These are phyloP conservation scores for Boletellus sp. DNA, from an alignment of 1,284 basidiomycete species.

Conservation along the genomic window DNA sequence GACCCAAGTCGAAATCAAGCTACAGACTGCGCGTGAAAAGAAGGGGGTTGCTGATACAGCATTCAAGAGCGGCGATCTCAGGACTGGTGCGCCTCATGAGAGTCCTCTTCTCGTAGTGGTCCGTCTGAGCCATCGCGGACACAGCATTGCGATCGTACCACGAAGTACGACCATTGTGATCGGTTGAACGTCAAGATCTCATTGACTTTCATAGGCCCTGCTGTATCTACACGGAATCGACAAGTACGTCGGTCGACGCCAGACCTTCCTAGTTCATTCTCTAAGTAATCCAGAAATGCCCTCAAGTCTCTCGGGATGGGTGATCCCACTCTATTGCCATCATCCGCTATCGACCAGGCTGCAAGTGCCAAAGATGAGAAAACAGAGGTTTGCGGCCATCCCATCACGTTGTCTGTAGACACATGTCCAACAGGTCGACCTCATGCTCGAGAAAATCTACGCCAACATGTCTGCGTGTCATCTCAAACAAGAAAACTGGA, in stretches of 20 bases:
- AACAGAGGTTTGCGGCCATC: conserved; percentile 43
- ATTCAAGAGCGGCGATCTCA: conserved; percentile 64
- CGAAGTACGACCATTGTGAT: conserved; percentile 40
- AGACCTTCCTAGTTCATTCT: not conserved
- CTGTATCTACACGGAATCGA: conserved; percentile 70
- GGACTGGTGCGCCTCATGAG: conserved; percentile 47
- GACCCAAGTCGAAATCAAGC: conserved; percentile 42
- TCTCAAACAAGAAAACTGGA: conserved; percentile 72
- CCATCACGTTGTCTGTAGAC: not conserved
- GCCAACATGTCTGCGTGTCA: conserved; percentile 80
- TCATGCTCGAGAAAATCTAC: conserved; percentile 74
- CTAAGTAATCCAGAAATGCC: conserved; percentile 41
- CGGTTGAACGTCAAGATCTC: conserved; percentile 1
- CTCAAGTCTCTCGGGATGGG: conserved; percentile 46
- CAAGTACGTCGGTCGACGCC: conserved; percentile 43
- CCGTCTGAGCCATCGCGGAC: conserved; percentile 9
- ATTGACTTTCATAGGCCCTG: conserved; percentile 44
- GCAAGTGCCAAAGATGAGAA: conserved; percentile 44
- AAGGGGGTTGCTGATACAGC: conserved; percentile 74
- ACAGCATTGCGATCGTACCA: conserved; percentile 65
- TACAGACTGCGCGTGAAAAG: conserved; percentile 59
- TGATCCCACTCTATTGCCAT: conserved; percentile 18
- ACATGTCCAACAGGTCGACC: conserved; percentile 51
- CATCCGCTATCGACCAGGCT: conserved; percentile 33
- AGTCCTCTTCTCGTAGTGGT: not conserved